Percentiles rank a stretch among this genome's conserved stretches.
Evolutionary conservation across 129 eudicot genomes (phyloP).

Genomic region (Glebionis coronaria): DNA sequence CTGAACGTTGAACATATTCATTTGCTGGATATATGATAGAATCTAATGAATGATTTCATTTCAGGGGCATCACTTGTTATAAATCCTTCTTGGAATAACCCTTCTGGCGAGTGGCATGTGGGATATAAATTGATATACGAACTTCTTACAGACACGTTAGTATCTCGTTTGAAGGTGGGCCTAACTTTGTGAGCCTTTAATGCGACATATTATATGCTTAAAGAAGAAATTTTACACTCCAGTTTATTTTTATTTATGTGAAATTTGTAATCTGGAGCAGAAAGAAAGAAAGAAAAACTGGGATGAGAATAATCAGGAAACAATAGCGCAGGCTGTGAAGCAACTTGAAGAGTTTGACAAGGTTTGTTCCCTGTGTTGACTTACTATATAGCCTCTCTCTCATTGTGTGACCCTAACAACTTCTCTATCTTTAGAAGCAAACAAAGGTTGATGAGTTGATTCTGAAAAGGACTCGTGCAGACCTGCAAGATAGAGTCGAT

Average conservation of each 20-base stretch:
- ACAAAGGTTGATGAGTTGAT: conserved; percentile 49
- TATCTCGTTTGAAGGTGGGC: conserved; percentile 84
- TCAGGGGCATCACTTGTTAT: conserved; percentile 71
- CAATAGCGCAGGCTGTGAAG: conserved; percentile 82
- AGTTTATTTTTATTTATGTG: conserved; percentile 15
- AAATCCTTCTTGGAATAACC: conserved; percentile 90
- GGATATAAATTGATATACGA: conserved; percentile 86
- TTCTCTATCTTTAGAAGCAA: conserved; percentile 52
- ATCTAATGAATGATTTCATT: conserved; percentile 17
- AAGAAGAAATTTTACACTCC: background rate
- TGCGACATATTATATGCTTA: conserved; percentile 2
- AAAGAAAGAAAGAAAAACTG: conserved; percentile 86
- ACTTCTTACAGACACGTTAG: conserved; percentile 79
- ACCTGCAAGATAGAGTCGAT: conserved; percentile 86
- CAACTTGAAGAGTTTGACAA: conserved; percentile 80
- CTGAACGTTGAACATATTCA: conserved; percentile 12
- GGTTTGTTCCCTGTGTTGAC: conserved; percentile 32
- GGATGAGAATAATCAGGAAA: conserved; percentile 94
- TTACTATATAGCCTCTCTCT: conserved; percentile 12
- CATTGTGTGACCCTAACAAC: conserved; percentile 13
- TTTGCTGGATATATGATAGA: conserved; percentile 3
- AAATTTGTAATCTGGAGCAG: conserved; percentile 39
- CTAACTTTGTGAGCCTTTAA: conserved; percentile 7
- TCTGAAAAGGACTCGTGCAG: conserved; percentile 68
- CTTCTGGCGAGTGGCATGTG: conserved; percentile 97